Conservation (phyloP, 768 basidiomycete species). For the Hypholoma fasciculare region DNA sequence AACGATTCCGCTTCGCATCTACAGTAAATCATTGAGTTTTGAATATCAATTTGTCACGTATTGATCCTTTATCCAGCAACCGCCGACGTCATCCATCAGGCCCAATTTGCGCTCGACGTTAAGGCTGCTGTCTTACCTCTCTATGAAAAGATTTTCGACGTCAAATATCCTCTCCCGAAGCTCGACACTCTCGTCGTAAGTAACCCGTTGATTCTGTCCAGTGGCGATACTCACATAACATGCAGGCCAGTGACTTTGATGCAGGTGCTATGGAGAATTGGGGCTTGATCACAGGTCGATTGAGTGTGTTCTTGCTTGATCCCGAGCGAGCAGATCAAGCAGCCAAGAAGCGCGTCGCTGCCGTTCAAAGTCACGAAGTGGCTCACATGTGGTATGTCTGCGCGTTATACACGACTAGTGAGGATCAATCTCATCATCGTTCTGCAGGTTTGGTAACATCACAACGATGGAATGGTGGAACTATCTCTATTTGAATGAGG, state of each 20-base stretch:
- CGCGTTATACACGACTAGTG: not conserved
- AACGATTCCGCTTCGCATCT: conserved; percentile 80
- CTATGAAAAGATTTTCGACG: conserved; percentile 92
- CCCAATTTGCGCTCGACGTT: conserved; percentile 85
- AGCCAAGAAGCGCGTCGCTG: conserved; percentile 79
- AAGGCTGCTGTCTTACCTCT: conserved; percentile 79
- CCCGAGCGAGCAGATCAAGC: conserved; percentile 69
- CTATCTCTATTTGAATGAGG: conserved; percentile 81
- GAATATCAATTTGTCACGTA: not conserved
- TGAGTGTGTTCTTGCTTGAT: conserved; percentile 78
- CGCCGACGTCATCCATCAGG: conserved; percentile 78
- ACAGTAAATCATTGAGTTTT: conserved; percentile 47
- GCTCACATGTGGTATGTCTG: conserved; percentile 72
- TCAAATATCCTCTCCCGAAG: conserved; percentile 92
- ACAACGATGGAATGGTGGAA: conserved; percentile 96
- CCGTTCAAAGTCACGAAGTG: conserved; percentile 83
- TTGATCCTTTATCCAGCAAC: conserved; percentile 52
- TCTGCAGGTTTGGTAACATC: conserved; percentile 82
- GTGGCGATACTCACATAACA: not conserved
- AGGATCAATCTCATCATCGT: not conserved
- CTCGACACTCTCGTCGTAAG: conserved; percentile 87
- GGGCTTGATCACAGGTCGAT: conserved; percentile 91
- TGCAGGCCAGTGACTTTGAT: conserved; percentile 82
- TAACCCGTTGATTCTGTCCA: conserved; percentile 5
- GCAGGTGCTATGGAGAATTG: conserved; percentile 94